Evolutionary conservation across 2,329 filamentous ascomycete genomes (phyloP).

Genomic region (Leptographium procerum): DNA sequence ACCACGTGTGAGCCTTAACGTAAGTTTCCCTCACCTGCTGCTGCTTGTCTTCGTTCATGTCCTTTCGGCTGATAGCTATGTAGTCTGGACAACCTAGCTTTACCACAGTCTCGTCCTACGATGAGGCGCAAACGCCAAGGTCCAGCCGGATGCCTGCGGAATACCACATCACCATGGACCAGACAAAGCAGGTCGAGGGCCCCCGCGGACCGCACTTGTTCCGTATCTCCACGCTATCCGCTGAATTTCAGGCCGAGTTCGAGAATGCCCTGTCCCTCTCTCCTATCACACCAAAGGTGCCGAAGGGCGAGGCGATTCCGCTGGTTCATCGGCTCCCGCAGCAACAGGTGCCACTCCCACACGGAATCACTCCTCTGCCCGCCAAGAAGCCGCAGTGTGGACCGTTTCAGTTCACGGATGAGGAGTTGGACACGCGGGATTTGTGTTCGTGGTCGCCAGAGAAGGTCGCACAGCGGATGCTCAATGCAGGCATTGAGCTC

Average conservation of each 20-base stretch:
- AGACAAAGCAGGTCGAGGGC: slow-evolving; percentile 58
- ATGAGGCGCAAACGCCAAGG: slow-evolving; percentile 69
- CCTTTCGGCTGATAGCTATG: not conserved
- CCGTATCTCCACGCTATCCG: slow-evolving; percentile 52
- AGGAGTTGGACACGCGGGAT: slow-evolving; percentile 45
- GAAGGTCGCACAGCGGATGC: slow-evolving; percentile 80
- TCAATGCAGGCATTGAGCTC: slow-evolving; percentile 67
- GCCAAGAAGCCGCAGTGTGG: slow-evolving; percentile 27
- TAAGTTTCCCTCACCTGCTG: slow-evolving; percentile 30
- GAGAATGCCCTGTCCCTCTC: slow-evolving; percentile 55
- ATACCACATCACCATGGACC: slow-evolving; percentile 50
- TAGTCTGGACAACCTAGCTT: slow-evolving; percentile 64
- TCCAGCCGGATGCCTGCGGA: slow-evolving; percentile 48
- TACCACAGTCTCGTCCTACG: slow-evolving; percentile 77
- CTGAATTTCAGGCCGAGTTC: slow-evolving; percentile 45
- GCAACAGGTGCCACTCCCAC: slow-evolving; percentile 22
- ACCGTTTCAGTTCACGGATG: slow-evolving; percentile 44
- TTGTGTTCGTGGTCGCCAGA: slow-evolving; percentile 60
- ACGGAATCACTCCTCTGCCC: slow-evolving; percentile 26
- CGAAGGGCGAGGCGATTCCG: not conserved
- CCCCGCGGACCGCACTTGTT: slow-evolving; percentile 83
- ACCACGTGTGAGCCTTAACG: slow-evolving; percentile 55
- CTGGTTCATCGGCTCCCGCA: not conserved
- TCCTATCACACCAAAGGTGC: slow-evolving; percentile 58
- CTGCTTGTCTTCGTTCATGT: not conserved